These are phyloP conservation scores for Podospora pseudoanserina DNA, from an alignment of 495 filamentous ascomycete species.

Conservation along the genomic window DNA sequence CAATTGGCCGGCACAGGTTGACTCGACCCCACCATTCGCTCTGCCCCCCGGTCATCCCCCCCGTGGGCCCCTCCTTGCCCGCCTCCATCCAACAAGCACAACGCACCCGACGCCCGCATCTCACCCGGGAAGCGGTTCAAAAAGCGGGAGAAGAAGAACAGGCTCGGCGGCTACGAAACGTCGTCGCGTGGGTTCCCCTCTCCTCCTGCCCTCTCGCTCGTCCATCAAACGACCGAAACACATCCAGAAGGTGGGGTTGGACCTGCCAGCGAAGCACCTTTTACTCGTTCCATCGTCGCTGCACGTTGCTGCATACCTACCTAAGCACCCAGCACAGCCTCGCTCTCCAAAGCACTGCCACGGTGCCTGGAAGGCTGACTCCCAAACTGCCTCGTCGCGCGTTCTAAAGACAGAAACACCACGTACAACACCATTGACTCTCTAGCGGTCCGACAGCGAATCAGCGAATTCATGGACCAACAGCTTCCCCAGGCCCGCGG, in stretches of 20 bases:
- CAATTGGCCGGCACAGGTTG: conserved; percentile 7
- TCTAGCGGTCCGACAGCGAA: conserved; percentile 18
- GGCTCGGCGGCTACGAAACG: conserved; percentile 13
- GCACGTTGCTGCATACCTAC: not conserved
- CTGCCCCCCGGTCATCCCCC: conserved; percentile 4
- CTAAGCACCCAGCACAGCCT: conserved; percentile 32
- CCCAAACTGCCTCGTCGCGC: conserved; percentile 33
- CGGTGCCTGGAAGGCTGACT: conserved; percentile 37
- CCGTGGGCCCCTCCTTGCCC: conserved; percentile 9
- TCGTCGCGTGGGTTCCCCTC: not conserved
- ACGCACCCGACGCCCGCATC: not conserved
- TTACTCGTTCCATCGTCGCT: not conserved
- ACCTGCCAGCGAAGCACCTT: not conserved
- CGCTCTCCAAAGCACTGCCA: conserved; percentile 31
- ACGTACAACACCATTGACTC: conserved; percentile 14
- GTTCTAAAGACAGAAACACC: conserved; percentile 42
- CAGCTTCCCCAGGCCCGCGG: conserved; percentile 44
- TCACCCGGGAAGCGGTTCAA: conserved; percentile 9
- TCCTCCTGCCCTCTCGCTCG: not conserved
- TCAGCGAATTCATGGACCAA: conserved; percentile 41
- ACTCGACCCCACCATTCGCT: conserved; percentile 5
- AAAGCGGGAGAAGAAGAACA: conserved; percentile 10
- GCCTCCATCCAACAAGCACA: not conserved
- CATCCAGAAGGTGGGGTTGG: not conserved
- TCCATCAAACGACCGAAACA: not conserved